Conservation (phyloP, 306 rosid genomes). For the Trichosanthes truncata region DNA sequence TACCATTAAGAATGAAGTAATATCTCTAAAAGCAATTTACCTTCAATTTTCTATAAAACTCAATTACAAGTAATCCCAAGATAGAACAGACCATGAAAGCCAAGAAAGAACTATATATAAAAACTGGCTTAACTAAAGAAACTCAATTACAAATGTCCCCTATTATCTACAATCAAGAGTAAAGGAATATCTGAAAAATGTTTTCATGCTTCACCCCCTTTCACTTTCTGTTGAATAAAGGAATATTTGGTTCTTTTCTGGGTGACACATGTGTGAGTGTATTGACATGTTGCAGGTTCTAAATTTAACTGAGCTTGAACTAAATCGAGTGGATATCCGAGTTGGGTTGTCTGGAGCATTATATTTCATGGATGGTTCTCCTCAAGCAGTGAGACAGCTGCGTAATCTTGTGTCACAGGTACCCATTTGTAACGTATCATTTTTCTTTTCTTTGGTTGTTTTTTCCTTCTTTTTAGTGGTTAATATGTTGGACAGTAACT, state of each 20-base stretch:
- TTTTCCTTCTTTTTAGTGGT: not conserved
- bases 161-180: not conserved
- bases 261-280: not conserved
- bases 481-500: not conserved
- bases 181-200: not conserved
- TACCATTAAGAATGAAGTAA: not conserved
- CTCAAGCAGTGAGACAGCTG: slow-evolving; percentile 96
- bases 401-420: slow-evolving; percentile 98
- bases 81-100: not conserved
- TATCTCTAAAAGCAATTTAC: not conserved
- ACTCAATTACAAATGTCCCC: not conserved
- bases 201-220: not conserved
- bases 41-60: not conserved
- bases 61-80: not conserved
- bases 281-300: slow-evolving; percentile 58
- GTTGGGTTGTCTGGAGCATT: slow-evolving; percentile 89
- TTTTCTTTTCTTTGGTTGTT: not conserved
- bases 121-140: not conserved
- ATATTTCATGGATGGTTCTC: slow-evolving; percentile 95
- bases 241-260: not conserved
- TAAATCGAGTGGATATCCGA: slow-evolving; percentile 91
- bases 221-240: not conserved
- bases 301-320: slow-evolving; percentile 90
- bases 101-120: not conserved
- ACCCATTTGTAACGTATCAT: slow-evolving; percentile 22